Conservation (phyloP, 176 grass and related monocot species). For the Pontederia paniculata region DNA sequence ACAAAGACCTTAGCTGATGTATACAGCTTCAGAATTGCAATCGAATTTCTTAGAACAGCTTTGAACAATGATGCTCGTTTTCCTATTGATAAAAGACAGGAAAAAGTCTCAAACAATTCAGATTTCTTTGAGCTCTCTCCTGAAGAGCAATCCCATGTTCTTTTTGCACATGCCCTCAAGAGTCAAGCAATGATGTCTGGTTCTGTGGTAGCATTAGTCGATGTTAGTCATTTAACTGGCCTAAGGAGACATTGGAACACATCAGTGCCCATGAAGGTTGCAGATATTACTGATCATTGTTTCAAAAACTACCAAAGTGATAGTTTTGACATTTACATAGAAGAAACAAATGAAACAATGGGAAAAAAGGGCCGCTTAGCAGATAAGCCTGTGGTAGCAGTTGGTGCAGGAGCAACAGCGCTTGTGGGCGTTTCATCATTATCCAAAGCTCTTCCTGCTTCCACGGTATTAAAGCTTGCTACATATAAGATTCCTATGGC, state of each 20-base stretch:
- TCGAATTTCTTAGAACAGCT: constrained; percentile 75
- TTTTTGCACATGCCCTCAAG: constrained; percentile 34
- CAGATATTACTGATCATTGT: constrained; percentile 33
- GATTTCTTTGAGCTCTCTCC: constrained; percentile 38
- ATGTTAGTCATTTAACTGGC: constrained; percentile 8
- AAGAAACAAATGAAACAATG: constrained; percentile 20
- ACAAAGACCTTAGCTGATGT: constrained; percentile 53
- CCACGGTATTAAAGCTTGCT: constrained; percentile 59
- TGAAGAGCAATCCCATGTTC: constrained; percentile 72
- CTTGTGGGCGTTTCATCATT: constrained; percentile 64
- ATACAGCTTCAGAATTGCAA: constrained; percentile 71
- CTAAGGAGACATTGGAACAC: constrained; percentile 13
- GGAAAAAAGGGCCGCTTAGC: constrained; percentile 46
- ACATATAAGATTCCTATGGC: constrained; percentile 56
- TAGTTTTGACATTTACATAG: constrained; percentile 1
- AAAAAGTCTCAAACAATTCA: neutral
- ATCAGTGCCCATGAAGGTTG: constrained; percentile 39
- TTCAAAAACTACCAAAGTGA: constrained; percentile 33
- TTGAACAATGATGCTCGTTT: constrained; percentile 15
- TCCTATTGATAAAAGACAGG: constrained; percentile 2
- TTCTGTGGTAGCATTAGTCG: constrained; percentile 14
- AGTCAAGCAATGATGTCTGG: constrained; percentile 4
- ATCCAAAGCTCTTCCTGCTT: constrained; percentile 63
- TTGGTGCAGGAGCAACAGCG: constrained; percentile 83
- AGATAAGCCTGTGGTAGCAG: constrained; percentile 63